Conservation (phyloP, 169 alveolate genomes). For the Plasmodium fragile region DNA sequence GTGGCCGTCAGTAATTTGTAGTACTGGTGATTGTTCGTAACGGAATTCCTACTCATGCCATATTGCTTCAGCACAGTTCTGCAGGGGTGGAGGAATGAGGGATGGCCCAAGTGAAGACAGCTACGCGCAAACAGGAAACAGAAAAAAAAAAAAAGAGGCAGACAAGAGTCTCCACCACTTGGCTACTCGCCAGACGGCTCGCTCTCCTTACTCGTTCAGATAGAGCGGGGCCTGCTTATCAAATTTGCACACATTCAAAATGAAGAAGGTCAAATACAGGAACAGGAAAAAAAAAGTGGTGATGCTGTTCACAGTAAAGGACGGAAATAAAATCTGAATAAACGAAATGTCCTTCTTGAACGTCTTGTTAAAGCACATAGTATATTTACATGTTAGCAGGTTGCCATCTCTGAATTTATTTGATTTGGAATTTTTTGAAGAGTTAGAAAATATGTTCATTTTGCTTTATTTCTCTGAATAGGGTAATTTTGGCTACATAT, state of each 20-base stretch:
- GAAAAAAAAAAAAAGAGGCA: background rate
- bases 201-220: constrained; percentile 26
- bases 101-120: background rate
- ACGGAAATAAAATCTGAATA: constrained; percentile 64
- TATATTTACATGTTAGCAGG: constrained; percentile 13
- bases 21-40: constrained; percentile 29
- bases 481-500: background rate
- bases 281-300: constrained; percentile 13
- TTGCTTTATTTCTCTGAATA: background rate
- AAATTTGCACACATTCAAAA: constrained; percentile 4
- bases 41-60: constrained; percentile 13
- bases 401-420: background rate
- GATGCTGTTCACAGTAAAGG: background rate
- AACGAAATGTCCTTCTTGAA: constrained; percentile 42
- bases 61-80: constrained; percentile 16
- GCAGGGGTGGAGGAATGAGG: background rate
- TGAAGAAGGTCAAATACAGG: background rate
- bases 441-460: constrained; percentile 22
- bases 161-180: background rate
- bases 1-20: constrained; percentile 38
- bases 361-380: constrained; percentile 35
- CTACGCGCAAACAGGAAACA: background rate
- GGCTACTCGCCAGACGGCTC: background rate
- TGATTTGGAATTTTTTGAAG: background rate
- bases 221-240: constrained; percentile 13